Conservation (phyloP, 2,329 filamentous ascomycete genomes). For the Aspergillus tubingensis region DNA sequence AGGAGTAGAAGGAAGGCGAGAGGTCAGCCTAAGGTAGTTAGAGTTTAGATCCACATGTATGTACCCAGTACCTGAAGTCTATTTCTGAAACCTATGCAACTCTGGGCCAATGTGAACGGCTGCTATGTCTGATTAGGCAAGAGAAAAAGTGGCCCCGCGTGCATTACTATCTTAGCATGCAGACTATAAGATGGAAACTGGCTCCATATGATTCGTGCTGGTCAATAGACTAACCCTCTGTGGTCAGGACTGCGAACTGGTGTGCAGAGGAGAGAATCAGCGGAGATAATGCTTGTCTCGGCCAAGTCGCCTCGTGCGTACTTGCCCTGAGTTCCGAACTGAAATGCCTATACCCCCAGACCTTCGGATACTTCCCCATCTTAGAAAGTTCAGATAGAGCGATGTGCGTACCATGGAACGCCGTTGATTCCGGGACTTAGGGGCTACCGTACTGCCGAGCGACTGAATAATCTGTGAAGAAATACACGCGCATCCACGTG, state of each 20-base stretch:
- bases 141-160: background rate
- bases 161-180: slow-evolving; percentile 3
- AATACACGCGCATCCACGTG: background rate
- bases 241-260: background rate
- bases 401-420: background rate
- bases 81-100: slow-evolving; percentile 7
- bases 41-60: slow-evolving; percentile 6
- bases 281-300: background rate
- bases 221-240: background rate
- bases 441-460: background rate
- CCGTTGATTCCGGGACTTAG: background rate
- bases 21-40: slow-evolving; percentile 1
- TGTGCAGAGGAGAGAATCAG: background rate
- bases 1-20: background rate
- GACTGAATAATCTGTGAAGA: background rate
- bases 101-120: slow-evolving; percentile 1
- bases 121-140: slow-evolving; percentile 4
- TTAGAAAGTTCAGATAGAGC: background rate
- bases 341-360: background rate
- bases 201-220: background rate
- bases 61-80: slow-evolving; percentile 8
- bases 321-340: background rate
- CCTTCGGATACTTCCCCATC: background rate
- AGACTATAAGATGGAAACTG: background rate
- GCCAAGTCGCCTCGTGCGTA: background rate